phyloP scores from a whole-genome alignment of 495 filamentous ascomycete genomes.

The Cenococcum geophilum region DNA sequence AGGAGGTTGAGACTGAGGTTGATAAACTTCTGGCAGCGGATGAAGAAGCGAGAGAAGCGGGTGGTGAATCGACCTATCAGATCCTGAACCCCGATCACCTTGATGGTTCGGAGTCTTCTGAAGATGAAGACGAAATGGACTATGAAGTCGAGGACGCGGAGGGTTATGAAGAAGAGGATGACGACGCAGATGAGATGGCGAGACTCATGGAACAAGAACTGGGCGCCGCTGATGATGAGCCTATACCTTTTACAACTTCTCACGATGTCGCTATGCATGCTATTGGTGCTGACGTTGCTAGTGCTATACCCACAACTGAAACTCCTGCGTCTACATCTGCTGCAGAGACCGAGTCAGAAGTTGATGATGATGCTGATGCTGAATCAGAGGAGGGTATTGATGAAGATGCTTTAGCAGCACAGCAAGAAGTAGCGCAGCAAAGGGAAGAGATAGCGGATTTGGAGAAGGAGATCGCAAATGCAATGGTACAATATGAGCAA shows the following conservation, averaged over 20 bases:
- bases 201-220: constrained; percentile 41
- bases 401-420: constrained; percentile 42
- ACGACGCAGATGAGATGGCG: constrained; percentile 42
- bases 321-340: constrained; percentile 25
- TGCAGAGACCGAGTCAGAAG: constrained; percentile 42
- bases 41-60: constrained; percentile 45
- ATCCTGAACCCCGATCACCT: constrained; percentile 56
- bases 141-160: constrained; percentile 21
- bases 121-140: constrained; percentile 50
- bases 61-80: constrained; percentile 48
- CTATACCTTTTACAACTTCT: constrained; percentile 13
- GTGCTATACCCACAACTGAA: constrained; percentile 10
- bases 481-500: constrained; percentile 39
- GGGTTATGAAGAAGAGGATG: constrained; percentile 24
- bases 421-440: constrained; percentile 43
- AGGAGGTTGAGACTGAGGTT: constrained; percentile 79
- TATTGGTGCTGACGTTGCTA: constrained; percentile 8
- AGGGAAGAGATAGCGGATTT: constrained; percentile 50
- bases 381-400: constrained; percentile 47
- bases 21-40: constrained; percentile 70
- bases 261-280: constrained; percentile 32
- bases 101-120: constrained; percentile 46
- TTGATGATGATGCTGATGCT: constrained; percentile 48
- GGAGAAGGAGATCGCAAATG: constrained; percentile 42
- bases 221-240: constrained; percentile 31